These are phyloP conservation scores for Diaporthe sp. DNA, from an alignment of 2,329 filamentous ascomycete species.

Conservation along the genomic window DNA sequence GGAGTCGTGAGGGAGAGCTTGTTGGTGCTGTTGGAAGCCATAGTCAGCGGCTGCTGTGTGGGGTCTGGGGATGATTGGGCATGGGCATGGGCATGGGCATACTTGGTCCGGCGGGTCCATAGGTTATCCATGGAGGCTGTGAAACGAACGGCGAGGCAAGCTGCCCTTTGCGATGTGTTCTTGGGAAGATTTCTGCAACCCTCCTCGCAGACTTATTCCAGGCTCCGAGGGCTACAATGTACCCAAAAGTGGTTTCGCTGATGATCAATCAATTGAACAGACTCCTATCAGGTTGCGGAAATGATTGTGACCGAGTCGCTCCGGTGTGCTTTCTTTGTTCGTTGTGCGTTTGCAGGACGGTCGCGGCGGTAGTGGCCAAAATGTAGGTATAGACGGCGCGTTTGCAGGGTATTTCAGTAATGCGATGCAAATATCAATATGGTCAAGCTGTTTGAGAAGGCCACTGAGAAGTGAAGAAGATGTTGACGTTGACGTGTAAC, in stretches of 20 bases:
- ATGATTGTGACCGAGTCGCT: not conserved
- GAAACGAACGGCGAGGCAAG: constrained; percentile 41
- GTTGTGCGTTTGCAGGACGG: not conserved
- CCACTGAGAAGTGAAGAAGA: not conserved
- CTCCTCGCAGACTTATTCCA: constrained; percentile 37
- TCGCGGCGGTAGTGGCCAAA: not conserved
- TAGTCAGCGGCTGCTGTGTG: constrained; percentile 42
- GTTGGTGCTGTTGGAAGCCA: constrained; percentile 71
- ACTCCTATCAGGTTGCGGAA: constrained; percentile 17
- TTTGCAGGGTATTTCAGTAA: not conserved
- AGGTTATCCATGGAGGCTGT: constrained; percentile 71
- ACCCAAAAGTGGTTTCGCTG: constrained; percentile 29
- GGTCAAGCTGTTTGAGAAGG: not conserved
- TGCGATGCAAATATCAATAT: not conserved
- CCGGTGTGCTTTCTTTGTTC: constrained; percentile 1
- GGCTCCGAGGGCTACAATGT: constrained; percentile 33
- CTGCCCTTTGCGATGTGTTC: constrained; percentile 32
- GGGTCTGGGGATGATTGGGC: not conserved
- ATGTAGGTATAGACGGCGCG: not conserved
- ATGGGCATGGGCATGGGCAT: constrained; percentile 53
- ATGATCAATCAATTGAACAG: constrained; percentile 12
- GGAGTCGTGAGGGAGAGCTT: constrained; percentile 92
- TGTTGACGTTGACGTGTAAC: constrained; percentile 4
- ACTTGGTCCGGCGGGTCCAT: constrained; percentile 91
- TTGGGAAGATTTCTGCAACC: constrained; percentile 14